These are phyloP conservation scores for Morella rubra DNA, from an alignment of 306 rosid genomes.

Conservation along the genomic window DNA sequence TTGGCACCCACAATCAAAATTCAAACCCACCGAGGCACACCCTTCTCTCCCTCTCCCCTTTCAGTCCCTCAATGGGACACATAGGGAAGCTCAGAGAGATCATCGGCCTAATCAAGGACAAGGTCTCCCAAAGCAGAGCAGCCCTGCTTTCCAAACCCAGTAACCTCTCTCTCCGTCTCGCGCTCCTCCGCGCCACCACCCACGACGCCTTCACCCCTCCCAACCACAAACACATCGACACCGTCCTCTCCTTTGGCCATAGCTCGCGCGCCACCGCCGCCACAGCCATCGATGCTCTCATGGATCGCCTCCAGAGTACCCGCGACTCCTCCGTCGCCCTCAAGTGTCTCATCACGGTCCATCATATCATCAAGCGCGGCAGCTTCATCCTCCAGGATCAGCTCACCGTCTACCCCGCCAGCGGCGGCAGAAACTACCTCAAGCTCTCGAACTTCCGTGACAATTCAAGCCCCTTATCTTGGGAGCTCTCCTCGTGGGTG, in stretches of 20 bases:
- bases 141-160: constrained; percentile 52
- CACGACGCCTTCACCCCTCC: constrained; percentile 71
- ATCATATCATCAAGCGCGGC: constrained; percentile 59
- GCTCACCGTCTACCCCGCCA: constrained; percentile 64
- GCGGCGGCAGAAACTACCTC: constrained; percentile 88
- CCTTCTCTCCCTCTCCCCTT: not conserved
- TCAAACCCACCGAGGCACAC: not conserved
- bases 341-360: constrained; percentile 79
- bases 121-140: constrained; percentile 79
- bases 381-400: constrained; percentile 87
- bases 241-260: constrained; percentile 61
- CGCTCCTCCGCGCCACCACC: constrained; percentile 76
- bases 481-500: constrained; percentile 86
- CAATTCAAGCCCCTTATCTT: constrained; percentile 34
- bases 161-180: constrained; percentile 43
- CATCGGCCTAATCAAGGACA: constrained; percentile 76
- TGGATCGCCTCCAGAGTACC: constrained; percentile 81
- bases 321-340: constrained; percentile 79
- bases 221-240: constrained; percentile 40
- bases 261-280: constrained; percentile 84
- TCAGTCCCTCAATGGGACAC: constrained; percentile 33
- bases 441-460: constrained; percentile 85
- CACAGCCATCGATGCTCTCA: constrained; percentile 56
- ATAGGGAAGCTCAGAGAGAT: constrained; percentile 40
- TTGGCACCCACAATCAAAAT: not conserved